Conservation (phyloP, 169 alveolate species). For the Amoebophrya sp. region DNA sequence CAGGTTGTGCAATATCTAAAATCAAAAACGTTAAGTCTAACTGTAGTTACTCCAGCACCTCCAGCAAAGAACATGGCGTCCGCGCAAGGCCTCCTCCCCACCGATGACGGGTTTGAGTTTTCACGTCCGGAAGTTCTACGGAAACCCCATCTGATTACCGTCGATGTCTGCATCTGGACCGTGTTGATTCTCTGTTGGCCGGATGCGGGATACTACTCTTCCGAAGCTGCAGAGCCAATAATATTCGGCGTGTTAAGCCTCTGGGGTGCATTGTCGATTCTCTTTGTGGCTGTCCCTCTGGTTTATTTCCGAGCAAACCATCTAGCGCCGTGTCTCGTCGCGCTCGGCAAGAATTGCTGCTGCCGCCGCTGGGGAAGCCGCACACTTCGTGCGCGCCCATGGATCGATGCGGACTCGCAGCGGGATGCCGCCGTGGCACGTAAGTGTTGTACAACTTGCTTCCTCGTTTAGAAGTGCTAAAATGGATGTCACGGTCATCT, state of each 20-base stretch:
- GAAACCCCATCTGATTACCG: background rate
- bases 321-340: background rate
- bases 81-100: no score
- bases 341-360: background rate
- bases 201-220: background rate
- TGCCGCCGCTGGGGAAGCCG: background rate
- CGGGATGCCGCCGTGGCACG: background rate
- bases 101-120: background rate
- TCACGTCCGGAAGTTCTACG: background rate
- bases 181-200: background rate
- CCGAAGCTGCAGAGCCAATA: background rate
- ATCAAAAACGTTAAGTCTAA: no score
- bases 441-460: background rate
- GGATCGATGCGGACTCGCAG: background rate
- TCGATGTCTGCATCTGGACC: background rate
- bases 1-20: no score
- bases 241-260: background rate
- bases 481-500: no score
- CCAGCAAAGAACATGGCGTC: no score
- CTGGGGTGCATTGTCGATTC: background rate
- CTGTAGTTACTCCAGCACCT: no score
- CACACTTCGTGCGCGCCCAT: background rate
- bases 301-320: background rate
- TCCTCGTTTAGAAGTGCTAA: no score
- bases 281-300: background rate